These are phyloP conservation scores for Mortierella sp. DNA, from an alignment of 371 early-diverging fungal genomes.

Conservation along the genomic window DNA sequence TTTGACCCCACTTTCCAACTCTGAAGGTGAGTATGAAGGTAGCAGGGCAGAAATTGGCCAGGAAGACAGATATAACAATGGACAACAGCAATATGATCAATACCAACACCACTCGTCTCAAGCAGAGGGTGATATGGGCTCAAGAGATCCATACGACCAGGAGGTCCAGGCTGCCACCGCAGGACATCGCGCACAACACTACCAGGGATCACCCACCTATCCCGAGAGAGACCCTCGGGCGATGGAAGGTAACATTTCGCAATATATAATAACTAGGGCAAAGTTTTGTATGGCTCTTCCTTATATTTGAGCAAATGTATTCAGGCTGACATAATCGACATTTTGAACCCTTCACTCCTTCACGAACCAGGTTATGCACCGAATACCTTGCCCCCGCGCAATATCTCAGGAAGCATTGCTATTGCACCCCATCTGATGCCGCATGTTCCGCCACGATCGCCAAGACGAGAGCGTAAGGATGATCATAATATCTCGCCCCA, in stretches of 20 bases:
- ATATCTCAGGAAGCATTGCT: conserved; percentile 23
- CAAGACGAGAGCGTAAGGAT: conserved; percentile 32
- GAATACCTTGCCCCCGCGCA: conserved; percentile 9
- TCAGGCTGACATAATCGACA: conserved; percentile 6
- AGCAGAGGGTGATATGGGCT: neutral
- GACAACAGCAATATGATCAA: conserved; percentile 3
- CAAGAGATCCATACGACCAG: neutral
- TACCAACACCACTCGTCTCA: neutral
- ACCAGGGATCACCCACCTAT: neutral
- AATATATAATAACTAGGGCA: no score
- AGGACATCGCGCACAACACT: neutral
- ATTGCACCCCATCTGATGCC: conserved; percentile 37
- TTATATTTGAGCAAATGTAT: neutral
- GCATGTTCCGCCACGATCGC: conserved; percentile 26
- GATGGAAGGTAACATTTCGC: no score
- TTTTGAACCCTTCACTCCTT: neutral
- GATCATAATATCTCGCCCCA: conserved; percentile 19
- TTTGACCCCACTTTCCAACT: conserved; percentile 24
- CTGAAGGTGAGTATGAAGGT: conserved; percentile 22
- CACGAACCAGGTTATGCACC: neutral
- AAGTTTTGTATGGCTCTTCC: neutral
- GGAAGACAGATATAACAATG: conserved; percentile 16
- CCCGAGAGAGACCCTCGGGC: conserved; percentile 18
- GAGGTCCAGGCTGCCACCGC: neutral
- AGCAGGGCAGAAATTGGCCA: conserved; percentile 14